Evolutionary conservation across 306 rosid genomes (phyloP).

Genomic region (Amphicarpaea edgeworthii): DNA sequence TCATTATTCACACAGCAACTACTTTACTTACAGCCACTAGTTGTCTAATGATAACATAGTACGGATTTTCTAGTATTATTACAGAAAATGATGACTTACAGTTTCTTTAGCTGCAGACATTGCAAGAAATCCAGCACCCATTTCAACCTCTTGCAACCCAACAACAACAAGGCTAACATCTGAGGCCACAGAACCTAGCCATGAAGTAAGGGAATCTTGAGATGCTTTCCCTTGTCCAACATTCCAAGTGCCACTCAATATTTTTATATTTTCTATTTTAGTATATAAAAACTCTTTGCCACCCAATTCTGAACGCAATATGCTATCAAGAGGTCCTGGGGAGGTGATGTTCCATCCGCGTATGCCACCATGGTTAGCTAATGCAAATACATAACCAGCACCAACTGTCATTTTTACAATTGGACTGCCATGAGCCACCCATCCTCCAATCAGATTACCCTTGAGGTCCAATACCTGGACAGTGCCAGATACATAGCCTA

Average conservation of each 20-base stretch:
- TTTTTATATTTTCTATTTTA: slow-evolving; percentile 76
- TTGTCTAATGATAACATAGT: slow-evolving; percentile 8
- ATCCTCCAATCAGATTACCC: slow-evolving; percentile 80
- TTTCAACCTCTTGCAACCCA: slow-evolving; percentile 99
- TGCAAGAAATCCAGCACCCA: slow-evolving; percentile 99
- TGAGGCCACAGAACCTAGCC: slow-evolving; percentile 86
- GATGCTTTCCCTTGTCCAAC: slow-evolving; percentile 98
- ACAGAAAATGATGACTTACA: slow-evolving; percentile 60
- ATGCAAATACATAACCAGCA: slow-evolving; percentile 76
- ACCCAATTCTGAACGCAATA: slow-evolving; percentile 75
- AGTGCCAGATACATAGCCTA: slow-evolving; percentile 82
- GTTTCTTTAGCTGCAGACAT: slow-evolving; percentile 99
- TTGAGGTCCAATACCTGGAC: slow-evolving; percentile 83
- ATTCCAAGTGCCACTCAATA: slow-evolving; percentile 95
- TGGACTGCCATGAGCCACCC: slow-evolving; percentile 90
- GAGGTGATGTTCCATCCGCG: slow-evolving; percentile 93
- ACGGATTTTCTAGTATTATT: slow-evolving; percentile 14
- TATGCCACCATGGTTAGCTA: slow-evolving; percentile 93
- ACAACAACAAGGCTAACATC: slow-evolving; percentile 86
- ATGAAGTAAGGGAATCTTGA: slow-evolving; percentile 85
- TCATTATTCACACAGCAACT: slow-evolving; percentile 12
- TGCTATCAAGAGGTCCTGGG: slow-evolving; percentile 86
- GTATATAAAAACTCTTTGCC: slow-evolving; percentile 89
- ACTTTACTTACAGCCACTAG: slow-evolving; percentile 26
- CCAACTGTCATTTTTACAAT: slow-evolving; percentile 76